Conservation (phyloP, 768 basidiomycete species). For the Macrocybe gigantea region DNA sequence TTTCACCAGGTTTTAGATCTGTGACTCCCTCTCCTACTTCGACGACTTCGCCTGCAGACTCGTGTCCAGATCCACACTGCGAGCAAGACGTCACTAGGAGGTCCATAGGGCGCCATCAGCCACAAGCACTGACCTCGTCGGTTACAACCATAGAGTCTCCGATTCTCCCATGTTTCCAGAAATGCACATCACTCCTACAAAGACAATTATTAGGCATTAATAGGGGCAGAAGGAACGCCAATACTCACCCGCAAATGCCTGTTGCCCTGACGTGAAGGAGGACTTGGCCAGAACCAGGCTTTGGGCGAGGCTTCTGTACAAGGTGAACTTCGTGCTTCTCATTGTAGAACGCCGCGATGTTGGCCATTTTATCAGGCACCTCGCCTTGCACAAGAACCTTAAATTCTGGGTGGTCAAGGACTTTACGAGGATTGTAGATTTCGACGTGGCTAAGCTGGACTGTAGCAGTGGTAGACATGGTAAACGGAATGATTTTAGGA, state of each 20-base stretch:
- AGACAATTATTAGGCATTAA: neutral
- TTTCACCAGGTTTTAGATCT: constrained; percentile 53
- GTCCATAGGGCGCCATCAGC: neutral
- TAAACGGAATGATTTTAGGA: too few species aligned
- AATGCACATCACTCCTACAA: constrained; percentile 63
- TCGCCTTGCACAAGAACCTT: constrained; percentile 45
- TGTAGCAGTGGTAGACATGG: neutral
- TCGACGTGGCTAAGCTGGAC: constrained; percentile 24
- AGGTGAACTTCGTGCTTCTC: constrained; percentile 58
- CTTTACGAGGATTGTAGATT: constrained; percentile 49
- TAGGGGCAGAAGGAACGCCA: neutral
- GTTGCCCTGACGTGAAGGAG: constrained; percentile 62
- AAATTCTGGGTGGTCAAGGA: constrained; percentile 51
- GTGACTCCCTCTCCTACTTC: constrained; percentile 63
- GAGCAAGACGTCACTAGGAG: neutral
- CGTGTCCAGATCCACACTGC: constrained; percentile 65
- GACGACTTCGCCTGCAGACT: constrained; percentile 62
- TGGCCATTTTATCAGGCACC: constrained; percentile 38
- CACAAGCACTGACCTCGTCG: constrained; percentile 41
- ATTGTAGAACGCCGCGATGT: constrained; percentile 63
- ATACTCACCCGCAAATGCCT: constrained; percentile 60
- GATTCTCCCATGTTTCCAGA: constrained; percentile 66
- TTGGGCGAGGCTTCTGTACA: constrained; percentile 57
- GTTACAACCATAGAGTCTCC: constrained; percentile 69
- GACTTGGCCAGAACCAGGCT: constrained; percentile 60